phyloP scores from a whole-genome alignment of 164 flowering plant species.

The Echeveria elegans region DNA sequence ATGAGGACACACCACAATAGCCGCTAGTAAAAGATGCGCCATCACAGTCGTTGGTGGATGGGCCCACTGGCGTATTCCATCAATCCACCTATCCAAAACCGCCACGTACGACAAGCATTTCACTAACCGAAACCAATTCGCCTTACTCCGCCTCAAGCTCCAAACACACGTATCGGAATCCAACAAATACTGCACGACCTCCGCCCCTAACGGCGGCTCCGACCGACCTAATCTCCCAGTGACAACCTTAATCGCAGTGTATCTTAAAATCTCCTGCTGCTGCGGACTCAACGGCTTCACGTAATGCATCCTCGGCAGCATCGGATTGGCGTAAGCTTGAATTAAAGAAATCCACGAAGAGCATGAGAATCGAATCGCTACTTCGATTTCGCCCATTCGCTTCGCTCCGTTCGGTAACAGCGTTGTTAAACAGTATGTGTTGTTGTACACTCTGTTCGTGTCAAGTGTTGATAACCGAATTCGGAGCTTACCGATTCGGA shows the following conservation, averaged over 20 bases:
- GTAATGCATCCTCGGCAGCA: conserved; percentile 92
- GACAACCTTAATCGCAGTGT: conserved; percentile 68
- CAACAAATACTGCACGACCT: conserved; percentile 78
- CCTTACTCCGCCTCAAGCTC: conserved; percentile 96
- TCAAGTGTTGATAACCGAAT: conserved; percentile 78
- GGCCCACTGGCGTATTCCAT: conserved; percentile 66
- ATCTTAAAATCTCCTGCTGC: conserved; percentile 71
- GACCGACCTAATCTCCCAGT: conserved; percentile 66
- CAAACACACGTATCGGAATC: conserved; percentile 74
- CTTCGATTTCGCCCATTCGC: conserved; percentile 83
- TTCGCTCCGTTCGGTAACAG: conserved; percentile 61
- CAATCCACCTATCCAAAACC: conserved; percentile 54
- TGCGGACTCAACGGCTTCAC: conserved; percentile 59
- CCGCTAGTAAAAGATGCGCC: conserved; percentile 53
- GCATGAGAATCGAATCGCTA: conserved; percentile 73
- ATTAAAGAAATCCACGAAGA: conserved; percentile 63
- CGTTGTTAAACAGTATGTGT: conserved; percentile 48
- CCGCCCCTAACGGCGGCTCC: conserved; percentile 82
- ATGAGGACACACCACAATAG: conserved; percentile 55
- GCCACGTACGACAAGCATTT: conserved; percentile 49
- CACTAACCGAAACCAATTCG: conserved; percentile 82
- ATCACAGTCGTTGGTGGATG: conserved; percentile 60
- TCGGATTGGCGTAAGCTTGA: conserved; percentile 61
- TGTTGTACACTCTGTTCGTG: conserved; percentile 56
- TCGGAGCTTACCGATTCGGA: conserved; percentile 69